phyloP scores from a whole-genome alignment of 73 alveolate genomes.

The Uronychia binucleata region DNA sequence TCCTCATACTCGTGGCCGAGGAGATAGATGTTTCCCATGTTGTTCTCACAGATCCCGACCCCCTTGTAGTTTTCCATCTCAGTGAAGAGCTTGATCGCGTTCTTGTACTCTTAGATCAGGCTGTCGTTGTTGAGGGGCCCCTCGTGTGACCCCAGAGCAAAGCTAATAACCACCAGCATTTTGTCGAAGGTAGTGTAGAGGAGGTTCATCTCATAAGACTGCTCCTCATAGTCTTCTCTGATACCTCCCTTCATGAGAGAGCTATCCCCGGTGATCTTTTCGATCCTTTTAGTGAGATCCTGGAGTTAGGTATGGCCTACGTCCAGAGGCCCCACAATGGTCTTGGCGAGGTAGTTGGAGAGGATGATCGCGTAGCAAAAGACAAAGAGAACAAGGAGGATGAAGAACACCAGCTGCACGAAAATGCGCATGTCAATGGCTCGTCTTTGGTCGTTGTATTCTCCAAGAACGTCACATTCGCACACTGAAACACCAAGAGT shows the following conservation, averaged over 20 bases:
- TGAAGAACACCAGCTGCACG: neutral
- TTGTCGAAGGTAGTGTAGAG: neutral
- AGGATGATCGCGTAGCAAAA: neutral
- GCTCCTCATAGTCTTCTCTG: neutral
- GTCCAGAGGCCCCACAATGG: neutral
- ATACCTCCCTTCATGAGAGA: neutral
- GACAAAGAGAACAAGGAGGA: neutral
- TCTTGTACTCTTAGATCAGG: neutral
- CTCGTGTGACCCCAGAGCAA: neutral
- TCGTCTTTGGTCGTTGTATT: neutral
- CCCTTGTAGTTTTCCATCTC: neutral
- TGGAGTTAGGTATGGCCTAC: neutral
- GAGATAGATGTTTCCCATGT: conserved; percentile 8
- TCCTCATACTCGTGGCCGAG: neutral
- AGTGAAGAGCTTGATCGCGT: neutral
- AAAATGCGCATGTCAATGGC: neutral
- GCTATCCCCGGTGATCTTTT: neutral
- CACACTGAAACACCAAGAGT: neutral
- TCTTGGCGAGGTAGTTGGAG: neutral
- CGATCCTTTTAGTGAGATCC: neutral
- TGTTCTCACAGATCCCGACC: conserved; percentile 7
- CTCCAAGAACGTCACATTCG: neutral
- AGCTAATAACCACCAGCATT: neutral
- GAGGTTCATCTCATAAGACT: neutral
- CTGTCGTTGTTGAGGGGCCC: neutral